A percentile compares a stretch with the other conserved stretches of the same genome.
phyloP scores from a whole-genome alignment of 768 basidiomycete species.

The Heimioporus sp. region DNA sequence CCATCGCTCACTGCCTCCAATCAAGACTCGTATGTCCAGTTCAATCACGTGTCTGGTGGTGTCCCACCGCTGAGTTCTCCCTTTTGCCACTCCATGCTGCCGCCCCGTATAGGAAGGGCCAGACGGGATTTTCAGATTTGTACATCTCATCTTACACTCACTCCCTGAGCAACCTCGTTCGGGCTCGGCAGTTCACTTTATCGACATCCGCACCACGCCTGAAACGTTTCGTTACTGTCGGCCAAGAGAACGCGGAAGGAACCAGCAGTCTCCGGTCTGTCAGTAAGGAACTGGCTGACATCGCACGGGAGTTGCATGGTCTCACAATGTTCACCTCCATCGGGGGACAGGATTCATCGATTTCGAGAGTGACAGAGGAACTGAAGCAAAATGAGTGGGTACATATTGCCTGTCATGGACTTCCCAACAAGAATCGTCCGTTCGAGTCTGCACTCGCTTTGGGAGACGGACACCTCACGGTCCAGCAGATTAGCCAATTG shows the following conservation, averaged over 20 bases:
- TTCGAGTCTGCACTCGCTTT: constrained; percentile 6
- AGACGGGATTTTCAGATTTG: constrained; percentile 3
- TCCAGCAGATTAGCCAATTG: neutral
- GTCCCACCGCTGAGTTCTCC: constrained; percentile 7
- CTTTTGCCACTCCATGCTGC: neutral
- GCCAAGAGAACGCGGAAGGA: neutral
- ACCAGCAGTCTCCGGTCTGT: too few relatives aligned
- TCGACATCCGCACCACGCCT: neutral
- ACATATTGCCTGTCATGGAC: constrained; percentile 25
- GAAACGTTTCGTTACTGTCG: constrained; percentile 3
- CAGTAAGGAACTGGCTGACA: too few relatives aligned
- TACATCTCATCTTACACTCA: constrained; percentile 19
- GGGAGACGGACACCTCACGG: too few relatives aligned
- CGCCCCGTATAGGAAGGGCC: neutral
- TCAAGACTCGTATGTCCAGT: neutral
- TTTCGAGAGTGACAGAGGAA: too few relatives aligned
- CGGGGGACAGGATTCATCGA: too few relatives aligned
- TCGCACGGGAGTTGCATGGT: too few relatives aligned
- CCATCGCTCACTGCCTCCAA: neutral
- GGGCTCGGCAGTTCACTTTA: neutral
- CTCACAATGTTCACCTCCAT: too few relatives aligned
- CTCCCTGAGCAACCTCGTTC: constrained; percentile 4
- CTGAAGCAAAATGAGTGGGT: too few relatives aligned
- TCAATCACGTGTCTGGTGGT: constrained; percentile 13
- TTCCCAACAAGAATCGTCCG: constrained; percentile 3